phyloP scores from a whole-genome alignment of 345 rosid genomes.

The Arabis alpina region DNA sequence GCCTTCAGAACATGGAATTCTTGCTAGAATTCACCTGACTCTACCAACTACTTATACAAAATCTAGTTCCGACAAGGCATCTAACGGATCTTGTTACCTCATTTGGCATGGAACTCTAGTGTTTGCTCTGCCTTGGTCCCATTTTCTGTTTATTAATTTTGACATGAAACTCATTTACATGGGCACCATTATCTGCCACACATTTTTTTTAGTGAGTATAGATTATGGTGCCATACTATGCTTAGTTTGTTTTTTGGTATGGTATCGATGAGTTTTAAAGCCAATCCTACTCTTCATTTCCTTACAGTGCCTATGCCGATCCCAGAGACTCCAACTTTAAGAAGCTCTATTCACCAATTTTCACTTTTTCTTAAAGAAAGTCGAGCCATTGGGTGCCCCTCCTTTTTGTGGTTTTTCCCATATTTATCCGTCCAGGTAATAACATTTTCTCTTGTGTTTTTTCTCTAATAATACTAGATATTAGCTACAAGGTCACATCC shows the following conservation, averaged over 20 bases:
- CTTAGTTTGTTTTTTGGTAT: neutral
- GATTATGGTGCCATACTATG: neutral
- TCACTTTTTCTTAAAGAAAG: constrained; percentile 60
- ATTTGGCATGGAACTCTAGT: no score
- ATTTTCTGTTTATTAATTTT: no score
- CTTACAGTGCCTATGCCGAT: constrained; percentile 82
- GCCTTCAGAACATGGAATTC: no score
- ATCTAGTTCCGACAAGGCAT: no score
- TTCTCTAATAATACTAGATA: neutral
- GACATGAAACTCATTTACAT: constrained; percentile 4
- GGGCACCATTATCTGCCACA: neutral
- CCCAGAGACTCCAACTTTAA: constrained; percentile 77
- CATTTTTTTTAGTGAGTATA: neutral
- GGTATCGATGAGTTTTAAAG: constrained; percentile 5
- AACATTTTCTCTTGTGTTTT: neutral
- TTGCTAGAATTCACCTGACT: no score
- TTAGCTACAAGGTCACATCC: constrained; percentile 1
- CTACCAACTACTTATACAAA: no score
- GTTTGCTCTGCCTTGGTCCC: no score
- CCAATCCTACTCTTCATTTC: constrained; percentile 24
- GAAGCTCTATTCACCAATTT: constrained; percentile 62
- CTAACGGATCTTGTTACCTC: no score
- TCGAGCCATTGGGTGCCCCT: constrained; percentile 76
- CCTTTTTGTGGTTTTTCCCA: constrained; percentile 71
- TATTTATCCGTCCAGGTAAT: constrained; percentile 70